Percentiles rank a stretch among this genome's conserved stretches.
These are phyloP conservation scores for Lichtheimia corymbifera DNA, from an alignment of 371 early-diverging fungal genomes.

Conservation along the genomic window DNA sequence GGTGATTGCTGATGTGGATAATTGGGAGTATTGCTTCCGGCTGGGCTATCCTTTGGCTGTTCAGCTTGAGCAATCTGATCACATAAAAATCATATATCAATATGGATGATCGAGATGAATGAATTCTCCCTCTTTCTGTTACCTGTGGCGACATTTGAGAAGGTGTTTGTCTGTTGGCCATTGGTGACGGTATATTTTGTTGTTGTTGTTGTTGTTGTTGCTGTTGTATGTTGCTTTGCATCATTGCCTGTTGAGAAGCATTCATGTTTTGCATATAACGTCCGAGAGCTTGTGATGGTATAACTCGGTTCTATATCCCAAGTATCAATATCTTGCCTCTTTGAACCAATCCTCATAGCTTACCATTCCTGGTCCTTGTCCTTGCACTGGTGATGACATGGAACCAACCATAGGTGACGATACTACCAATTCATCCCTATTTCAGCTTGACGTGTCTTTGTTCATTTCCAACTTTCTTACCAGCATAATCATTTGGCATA, in stretches of 20 bases:
- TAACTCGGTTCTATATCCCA: slow-evolving; percentile 26
- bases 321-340: background rate
- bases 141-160: slow-evolving; percentile 26
- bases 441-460: background rate
- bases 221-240: slow-evolving; percentile 10
- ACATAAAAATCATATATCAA: background rate
- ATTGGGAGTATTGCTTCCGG: background rate
- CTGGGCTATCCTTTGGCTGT: slow-evolving; percentile 2
- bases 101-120: background rate
- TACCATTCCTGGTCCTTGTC: slow-evolving; percentile 30
- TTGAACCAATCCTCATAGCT: background rate
- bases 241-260: slow-evolving; percentile 22
- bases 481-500: slow-evolving; percentile 32
- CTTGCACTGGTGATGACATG: slow-evolving; percentile 30
- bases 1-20: slow-evolving; percentile 31
- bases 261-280: slow-evolving; percentile 34
- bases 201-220: too few species aligned
- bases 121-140: background rate
- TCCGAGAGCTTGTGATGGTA: slow-evolving; percentile 40
- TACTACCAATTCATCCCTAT: background rate
- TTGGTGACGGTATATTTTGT: slow-evolving; percentile 16
- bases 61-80: slow-evolving; percentile 6
- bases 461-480: slow-evolving; percentile 13
- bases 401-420: slow-evolving; percentile 35
- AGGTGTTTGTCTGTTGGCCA: slow-evolving; percentile 24